Evolutionary conservation across 2,329 filamentous ascomycete genomes (phyloP), one percentile per base, ranked within the genome.

Genomic region (Fusarium sp.): DNA sequence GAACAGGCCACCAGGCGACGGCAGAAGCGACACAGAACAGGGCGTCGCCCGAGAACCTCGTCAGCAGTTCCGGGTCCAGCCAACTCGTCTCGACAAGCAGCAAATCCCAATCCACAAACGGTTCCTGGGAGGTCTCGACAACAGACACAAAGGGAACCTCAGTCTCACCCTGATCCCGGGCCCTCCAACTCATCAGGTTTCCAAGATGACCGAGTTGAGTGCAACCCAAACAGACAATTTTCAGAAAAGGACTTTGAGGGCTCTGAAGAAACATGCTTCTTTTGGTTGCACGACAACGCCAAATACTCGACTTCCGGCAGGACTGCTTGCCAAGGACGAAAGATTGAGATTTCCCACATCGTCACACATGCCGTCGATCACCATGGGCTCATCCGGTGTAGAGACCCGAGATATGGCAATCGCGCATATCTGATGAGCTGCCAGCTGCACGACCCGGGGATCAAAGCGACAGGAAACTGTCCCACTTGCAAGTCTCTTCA

Each of bases 281-380:
- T 75, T 43, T 75, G 69, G 62, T 45, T 70, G 20, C 24, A 52
- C 35, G 27, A 57, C 10, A 70, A 73, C 6, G 41, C 33, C 14
- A 33, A 52, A 43, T 68, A 75, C 16, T 56, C 63, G 5, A 62
- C 70, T 13, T 20, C 13, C 16, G 69, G 64, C 24, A 75, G 72
- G 31, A 54, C 48, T 50, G 72, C 72, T n/a, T 75, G 72, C 48
- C 60, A 29, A 45, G 60, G 63, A 29, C 72, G 59, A 14, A 75
- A 75, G 60, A 45, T 59, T 39, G 76, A 76, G 58, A 65, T 77
- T 22, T 74, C 74, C n/a, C 76, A 78, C 41, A 74, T 77, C 11
- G 48, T 78, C 33, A 60, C 76, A 20, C 75, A 77, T 31, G 65
- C 65, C 7, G 10, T 45, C n/a, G 65, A 74, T n/a, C 76, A 78